Evolutionary conservation across 1,284 basidiomycete genomes (phyloP), one percentile per base, ranked within the genome.

Genomic region (Ganoderma leucocontextum): DNA sequence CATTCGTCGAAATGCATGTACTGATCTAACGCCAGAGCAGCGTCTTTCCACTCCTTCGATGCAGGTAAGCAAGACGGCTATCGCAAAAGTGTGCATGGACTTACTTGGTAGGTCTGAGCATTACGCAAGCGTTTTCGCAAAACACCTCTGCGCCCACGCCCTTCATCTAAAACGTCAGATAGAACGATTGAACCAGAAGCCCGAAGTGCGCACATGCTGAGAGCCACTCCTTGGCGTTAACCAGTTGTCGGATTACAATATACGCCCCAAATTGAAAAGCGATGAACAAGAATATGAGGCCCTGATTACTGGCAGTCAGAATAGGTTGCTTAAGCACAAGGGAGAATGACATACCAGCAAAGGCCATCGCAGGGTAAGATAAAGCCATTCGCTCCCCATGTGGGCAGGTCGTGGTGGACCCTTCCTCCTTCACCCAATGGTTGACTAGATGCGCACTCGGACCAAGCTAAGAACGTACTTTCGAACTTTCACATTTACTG

Each of bases 181-280:
- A 33, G 62, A 12, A 64, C 36, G 22, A 65, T 39, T 9, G 22
- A 6, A 2, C 4, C 35, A 22, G 55, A 39, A 22, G 39, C 53
- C 19, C 22, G 22, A 8, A 25, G 33, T 13, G 80, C 91, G 77
- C 75, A 96, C 96, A 98, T 63, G 95, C 94, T 33, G 93, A 89
- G 59, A 96, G 78, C 89, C 91, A 97, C 80, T 98, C 96, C 76
- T 96, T 94, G n/a, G 94, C 86, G 76, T 97, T 97, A 52, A 98
- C 97, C 19, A 97, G 78, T 79, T 99, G 97, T 47, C 97, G 87
- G 60, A 96, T 95, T 35, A 94, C 73, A 52, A 99, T 89, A 77
- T 99, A 96, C 39, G 94, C 82, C 17, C 94, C 84, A 77, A 99
- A 99, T 79, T 99, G 94, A 38, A 88, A 84, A 39, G 89, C 85